Evolutionary conservation across 805 yeast species (phyloP), one percentile per base, ranked within the genome.

Genomic region (Metschnikowia gelsemii): DNA sequence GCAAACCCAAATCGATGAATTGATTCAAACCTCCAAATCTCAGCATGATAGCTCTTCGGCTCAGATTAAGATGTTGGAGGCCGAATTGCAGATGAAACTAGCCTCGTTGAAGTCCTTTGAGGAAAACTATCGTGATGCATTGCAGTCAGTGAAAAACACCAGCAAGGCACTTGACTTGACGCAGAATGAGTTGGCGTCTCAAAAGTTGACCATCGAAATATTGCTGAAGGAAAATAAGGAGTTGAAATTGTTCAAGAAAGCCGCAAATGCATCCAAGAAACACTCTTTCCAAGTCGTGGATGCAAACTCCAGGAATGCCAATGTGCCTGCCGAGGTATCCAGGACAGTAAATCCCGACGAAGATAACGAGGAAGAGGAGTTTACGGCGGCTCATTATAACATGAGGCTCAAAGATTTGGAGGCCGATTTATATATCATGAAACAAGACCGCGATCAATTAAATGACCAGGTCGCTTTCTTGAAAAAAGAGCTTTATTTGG

Each of bases 391-490:
- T 33, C 88, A 84, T 49, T 85, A 76, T 55, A 84, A 80, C 47
- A 73, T 87, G 68, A 85, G 82, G 62, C 75, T 88, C 32, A 80
- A 85, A 53, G 96, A 88, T 53, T 66, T 88, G 52, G 86, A 87
- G 55, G 96, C 96, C 3, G 95, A 87, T 58, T 68, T 88, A 50
- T 84, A 76, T 54, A 84, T 88, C 42, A 75, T 84, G 50, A 81
- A 80, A 54, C 91, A 87, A 63, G 96, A 88, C 63, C 75, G 95
- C 50, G 93, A 88, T 56, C 84, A 82, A 52, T 68, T 86, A 59
- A 82, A 79, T 56, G 84, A 79, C 17, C 80, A 73, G 44, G 76
- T 81, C 12, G 58, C 78, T 23, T 53, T 68, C 0, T 64, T 83
- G 57, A 82, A 83, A 63, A 84, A 83, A 58, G 77, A 76, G 52